These are phyloP conservation scores for Podaxis sp. DNA, from an alignment of 768 basidiomycete species.

Conservation along the genomic window DNA sequence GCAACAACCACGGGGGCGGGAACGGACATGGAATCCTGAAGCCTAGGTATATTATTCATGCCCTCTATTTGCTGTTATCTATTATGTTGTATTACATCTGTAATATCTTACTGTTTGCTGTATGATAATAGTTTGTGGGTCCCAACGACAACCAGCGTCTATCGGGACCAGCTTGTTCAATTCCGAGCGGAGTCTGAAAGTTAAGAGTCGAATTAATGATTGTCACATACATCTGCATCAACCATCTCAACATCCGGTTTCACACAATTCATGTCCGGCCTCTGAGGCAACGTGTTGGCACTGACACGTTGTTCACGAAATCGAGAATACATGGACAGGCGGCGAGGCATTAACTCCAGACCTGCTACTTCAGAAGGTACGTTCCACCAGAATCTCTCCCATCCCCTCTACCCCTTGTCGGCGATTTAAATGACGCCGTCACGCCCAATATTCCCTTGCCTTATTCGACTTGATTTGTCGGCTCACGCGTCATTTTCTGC, in stretches of 20 bases:
- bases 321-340: conserved; percentile 55
- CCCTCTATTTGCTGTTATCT: not conserved
- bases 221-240: conserved; percentile 12
- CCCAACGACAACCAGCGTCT: not conserved
- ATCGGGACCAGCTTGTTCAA: not conserved
- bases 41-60: not conserved
- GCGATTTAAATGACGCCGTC: conserved; percentile 14
- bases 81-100: not conserved
- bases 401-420: conserved; percentile 8
- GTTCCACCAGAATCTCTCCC: conserved; percentile 20
- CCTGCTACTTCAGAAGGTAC: conserved; percentile 79
- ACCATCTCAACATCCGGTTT: conserved; percentile 15
- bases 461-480: conserved; percentile 18
- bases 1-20: conserved; percentile 17
- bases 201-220: conserved; percentile 5
- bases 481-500: conserved; percentile 19
- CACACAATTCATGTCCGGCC: conserved; percentile 14
- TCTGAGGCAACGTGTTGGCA: conserved; percentile 13
- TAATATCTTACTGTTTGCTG: not conserved
- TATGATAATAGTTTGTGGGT: not conserved
- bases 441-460: conserved; percentile 2
- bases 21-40: not conserved
- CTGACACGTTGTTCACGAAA: conserved; percentile 13
- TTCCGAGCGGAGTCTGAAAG: conserved; percentile 16
- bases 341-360: conserved; percentile 57